These are phyloP conservation scores for Verbascum thapsus DNA, from an alignment of 257 asterid genomes.

Conservation along the genomic window DNA sequence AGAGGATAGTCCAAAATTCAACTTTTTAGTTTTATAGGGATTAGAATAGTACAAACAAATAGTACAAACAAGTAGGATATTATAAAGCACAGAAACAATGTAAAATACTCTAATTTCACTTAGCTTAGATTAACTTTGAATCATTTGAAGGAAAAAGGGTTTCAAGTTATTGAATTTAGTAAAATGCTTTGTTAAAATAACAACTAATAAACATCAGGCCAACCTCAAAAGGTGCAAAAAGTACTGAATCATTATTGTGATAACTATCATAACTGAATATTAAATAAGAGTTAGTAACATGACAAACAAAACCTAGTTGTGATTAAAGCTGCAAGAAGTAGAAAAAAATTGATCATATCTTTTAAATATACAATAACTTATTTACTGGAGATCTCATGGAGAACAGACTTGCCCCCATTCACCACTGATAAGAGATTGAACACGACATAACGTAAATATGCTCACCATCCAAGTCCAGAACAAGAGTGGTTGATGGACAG, in stretches of 20 bases:
- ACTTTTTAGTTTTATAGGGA: neutral
- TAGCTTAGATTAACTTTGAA: slow-evolving; percentile 14
- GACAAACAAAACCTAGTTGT: slow-evolving; percentile 2
- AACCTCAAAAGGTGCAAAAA: neutral
- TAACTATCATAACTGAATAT: neutral
- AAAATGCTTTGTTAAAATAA: neutral
- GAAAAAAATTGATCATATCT: neutral
- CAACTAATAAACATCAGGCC: slow-evolving; percentile 3
- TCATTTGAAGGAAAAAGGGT: neutral
- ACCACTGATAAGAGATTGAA: slow-evolving; percentile 4
- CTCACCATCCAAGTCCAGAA: slow-evolving; percentile 93
- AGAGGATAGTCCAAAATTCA: slow-evolving; percentile 11
- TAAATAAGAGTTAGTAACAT: neutral
- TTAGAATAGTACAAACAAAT: neutral
- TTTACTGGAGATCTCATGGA: neutral
- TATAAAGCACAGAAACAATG: neutral
- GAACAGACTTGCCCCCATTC: neutral
- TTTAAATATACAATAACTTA: no score
- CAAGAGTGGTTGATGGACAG: slow-evolving; percentile 93
- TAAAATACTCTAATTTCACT: neutral
- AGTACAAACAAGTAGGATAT: slow-evolving; percentile 15
- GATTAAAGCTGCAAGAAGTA: neutral
- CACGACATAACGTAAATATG: slow-evolving; percentile 16
- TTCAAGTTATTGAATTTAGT: neutral
- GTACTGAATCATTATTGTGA: neutral